Evolutionary conservation across 768 basidiomycete species (phyloP), one percentile per base, ranked within the genome.

Genomic region (Xanthoconium stramineum): DNA sequence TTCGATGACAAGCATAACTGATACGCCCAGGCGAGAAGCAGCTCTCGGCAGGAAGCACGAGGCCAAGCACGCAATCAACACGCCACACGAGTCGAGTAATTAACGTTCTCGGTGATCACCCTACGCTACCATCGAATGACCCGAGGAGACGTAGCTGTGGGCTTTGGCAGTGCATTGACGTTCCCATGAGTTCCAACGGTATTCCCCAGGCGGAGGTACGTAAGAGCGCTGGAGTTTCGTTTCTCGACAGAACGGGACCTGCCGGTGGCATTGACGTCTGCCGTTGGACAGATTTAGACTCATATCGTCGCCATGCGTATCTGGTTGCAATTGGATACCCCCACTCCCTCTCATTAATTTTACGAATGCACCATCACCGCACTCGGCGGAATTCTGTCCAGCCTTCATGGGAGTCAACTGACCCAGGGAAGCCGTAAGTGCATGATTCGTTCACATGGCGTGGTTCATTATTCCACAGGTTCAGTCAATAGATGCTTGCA

Each of bases 1-100:
- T 42, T 11, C 29, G 15, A 14, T 8, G 38, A 15, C 28, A 32
- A 24, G 32, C 35, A 14, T 24, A 6, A 35, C 47, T 62, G 48
- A 70, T 45, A 33, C 6, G 12, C 20, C 3, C 6, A 1, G 24
- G 37, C 29, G 32, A 49, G 44, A 53, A 56, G 62, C 47, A 48
- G 28, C 12, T 54, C 3, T 52, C 50, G 19, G 43, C 55, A 9
- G 55, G 52, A 38, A 59, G 53, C 40, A 19, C 32, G 15, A 55
- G 46, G 29, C 52, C 67, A 10, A 67, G 56, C 24, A 56, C 53
- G 3, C 55, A 53, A 64, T 50, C 35, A 35, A 50, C 32, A 39
- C 42, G 7, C 15, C 50, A n/a, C 50, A 44, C 10, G 55, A 50
- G 24, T 46, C 52, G 14, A 40, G 19, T 24, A 14, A 29, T 12